Evolutionary conservation across 495 filamentous ascomycete genomes (phyloP).

Genomic region (Penicillium arizonense): DNA sequence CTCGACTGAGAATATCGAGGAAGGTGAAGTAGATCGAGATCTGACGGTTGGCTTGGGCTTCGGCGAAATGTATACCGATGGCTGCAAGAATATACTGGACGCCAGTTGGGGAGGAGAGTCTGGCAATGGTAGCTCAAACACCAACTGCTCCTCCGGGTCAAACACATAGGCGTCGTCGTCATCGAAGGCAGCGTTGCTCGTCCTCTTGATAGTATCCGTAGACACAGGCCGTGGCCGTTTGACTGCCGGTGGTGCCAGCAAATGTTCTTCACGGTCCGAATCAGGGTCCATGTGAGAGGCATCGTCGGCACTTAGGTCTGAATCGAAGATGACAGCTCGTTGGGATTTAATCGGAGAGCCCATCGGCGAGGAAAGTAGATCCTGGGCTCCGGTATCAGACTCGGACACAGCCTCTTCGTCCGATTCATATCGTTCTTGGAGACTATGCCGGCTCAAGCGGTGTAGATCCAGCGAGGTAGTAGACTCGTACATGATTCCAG

Average conservation of each 20-base stretch:
- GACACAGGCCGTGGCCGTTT: slow-evolving; percentile 38
- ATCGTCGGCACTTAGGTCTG: slow-evolving; percentile 34
- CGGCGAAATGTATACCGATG: slow-evolving; percentile 32
- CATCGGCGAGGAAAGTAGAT: slow-evolving; percentile 34
- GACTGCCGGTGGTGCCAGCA: slow-evolving; percentile 20
- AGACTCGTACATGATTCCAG: slow-evolving; percentile 32
- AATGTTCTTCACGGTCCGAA: slow-evolving; percentile 22
- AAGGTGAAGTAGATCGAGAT: slow-evolving; percentile 30
- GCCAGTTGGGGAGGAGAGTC: slow-evolving; percentile 31
- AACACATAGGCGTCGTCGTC: slow-evolving; percentile 36
- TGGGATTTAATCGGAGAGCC: slow-evolving; percentile 16
- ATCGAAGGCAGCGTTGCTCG: slow-evolving; percentile 33
- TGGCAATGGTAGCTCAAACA: slow-evolving; percentile 39
- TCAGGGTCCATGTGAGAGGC: slow-evolving; percentile 25
- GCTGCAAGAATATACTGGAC: slow-evolving; percentile 34
- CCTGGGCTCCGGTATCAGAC: slow-evolving; percentile 34
- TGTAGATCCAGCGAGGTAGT: slow-evolving; percentile 29
- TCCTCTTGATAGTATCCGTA: slow-evolving; percentile 43
- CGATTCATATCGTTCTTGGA: slow-evolving; percentile 42
- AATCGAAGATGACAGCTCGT: slow-evolving; percentile 26
- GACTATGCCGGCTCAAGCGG: slow-evolving; percentile 36
- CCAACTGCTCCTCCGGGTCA: slow-evolving; percentile 35
- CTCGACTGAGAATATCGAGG: slow-evolving; percentile 35
- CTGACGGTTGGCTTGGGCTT: slow-evolving; percentile 15
- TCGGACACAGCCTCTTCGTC: slow-evolving; percentile 47